Conservation (phyloP, 768 basidiomycete genomes). For the Cystobasidium ongulense region DNA sequence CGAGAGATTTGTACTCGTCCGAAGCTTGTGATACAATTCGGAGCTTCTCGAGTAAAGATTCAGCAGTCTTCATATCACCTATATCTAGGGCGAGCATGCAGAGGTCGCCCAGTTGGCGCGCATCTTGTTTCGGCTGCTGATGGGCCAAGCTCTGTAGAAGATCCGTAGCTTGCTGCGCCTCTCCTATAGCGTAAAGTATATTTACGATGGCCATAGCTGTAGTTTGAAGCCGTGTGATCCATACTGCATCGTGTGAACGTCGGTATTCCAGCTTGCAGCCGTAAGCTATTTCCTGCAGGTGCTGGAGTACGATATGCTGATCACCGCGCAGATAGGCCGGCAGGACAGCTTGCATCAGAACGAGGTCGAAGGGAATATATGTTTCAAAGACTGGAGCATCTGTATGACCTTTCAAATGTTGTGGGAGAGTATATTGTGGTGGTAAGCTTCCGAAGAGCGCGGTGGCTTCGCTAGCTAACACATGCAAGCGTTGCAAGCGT, state of each 20-base stretch:
- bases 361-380: neutral
- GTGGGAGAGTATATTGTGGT: neutral
- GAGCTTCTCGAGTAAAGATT: neutral
- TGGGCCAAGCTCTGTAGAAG: neutral
- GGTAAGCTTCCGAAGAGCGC: neutral
- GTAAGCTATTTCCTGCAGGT: conserved; percentile 5
- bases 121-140: neutral
- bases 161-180: neutral
- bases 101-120: neutral
- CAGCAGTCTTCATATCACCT: neutral
- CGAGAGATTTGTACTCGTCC: neutral
- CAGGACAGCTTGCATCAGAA: neutral
- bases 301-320: neutral
- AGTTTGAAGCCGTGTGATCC: conserved; percentile 2
- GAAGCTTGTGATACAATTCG: neutral
- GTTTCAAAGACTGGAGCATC: neutral
- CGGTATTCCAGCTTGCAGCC: conserved; percentile 23
- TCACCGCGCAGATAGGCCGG: conserved; percentile 1
- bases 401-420: neutral
- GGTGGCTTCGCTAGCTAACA: neutral
- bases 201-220: neutral
- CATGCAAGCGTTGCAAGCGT: neutral
- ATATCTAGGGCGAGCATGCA: neutral
- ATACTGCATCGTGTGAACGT: neutral
- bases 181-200: neutral